These are phyloP conservation scores for Penicillium desertorum DNA, from an alignment of 495 filamentous ascomycete genomes.

Conservation along the genomic window DNA sequence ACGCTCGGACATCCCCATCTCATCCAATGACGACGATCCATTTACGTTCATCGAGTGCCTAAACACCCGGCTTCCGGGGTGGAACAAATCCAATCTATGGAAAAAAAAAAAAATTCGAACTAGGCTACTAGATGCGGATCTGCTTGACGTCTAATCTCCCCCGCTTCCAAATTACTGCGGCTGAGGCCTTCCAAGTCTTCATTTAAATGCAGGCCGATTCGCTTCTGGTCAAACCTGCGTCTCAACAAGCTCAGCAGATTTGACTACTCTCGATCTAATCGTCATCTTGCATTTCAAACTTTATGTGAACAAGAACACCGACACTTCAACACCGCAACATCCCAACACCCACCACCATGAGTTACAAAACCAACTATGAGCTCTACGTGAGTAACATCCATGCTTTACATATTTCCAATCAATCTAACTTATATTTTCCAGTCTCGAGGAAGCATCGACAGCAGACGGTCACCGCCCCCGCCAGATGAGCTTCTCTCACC, in stretches of 20 bases:
- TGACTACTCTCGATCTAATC: neutral
- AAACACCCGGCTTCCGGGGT: slow-evolving; percentile 10
- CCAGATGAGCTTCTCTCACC: slow-evolving; percentile 41
- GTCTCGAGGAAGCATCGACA: slow-evolving; percentile 31
- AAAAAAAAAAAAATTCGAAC: neutral
- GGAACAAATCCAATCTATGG: slow-evolving; percentile 3
- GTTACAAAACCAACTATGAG: slow-evolving; percentile 50
- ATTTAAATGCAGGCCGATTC: slow-evolving; percentile 13
- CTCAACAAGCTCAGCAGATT: slow-evolving; percentile 10
- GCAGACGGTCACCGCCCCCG: slow-evolving; percentile 28
- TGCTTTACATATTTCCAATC: neutral
- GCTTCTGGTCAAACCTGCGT: slow-evolving; percentile 10
- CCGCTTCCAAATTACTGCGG: slow-evolving; percentile 14
- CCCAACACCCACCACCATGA: slow-evolving; percentile 23
- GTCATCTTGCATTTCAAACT: neutral
- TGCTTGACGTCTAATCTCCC: slow-evolving; percentile 12
- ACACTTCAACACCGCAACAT: neutral
- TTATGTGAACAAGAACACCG: neutral
- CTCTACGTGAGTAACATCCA: slow-evolving; percentile 34
- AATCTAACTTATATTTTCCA: slow-evolving; percentile 7
- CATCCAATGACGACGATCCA: slow-evolving; percentile 3
- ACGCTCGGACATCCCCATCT: neutral
- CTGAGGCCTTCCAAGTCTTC: neutral
- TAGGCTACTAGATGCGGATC: slow-evolving; percentile 9
- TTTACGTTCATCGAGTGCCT: neutral